Percentiles rank a stretch among this genome's conserved stretches.
These are phyloP conservation scores for Lyophyllum shimeji DNA, from an alignment of 768 basidiomycete genomes.

Conservation along the genomic window DNA sequence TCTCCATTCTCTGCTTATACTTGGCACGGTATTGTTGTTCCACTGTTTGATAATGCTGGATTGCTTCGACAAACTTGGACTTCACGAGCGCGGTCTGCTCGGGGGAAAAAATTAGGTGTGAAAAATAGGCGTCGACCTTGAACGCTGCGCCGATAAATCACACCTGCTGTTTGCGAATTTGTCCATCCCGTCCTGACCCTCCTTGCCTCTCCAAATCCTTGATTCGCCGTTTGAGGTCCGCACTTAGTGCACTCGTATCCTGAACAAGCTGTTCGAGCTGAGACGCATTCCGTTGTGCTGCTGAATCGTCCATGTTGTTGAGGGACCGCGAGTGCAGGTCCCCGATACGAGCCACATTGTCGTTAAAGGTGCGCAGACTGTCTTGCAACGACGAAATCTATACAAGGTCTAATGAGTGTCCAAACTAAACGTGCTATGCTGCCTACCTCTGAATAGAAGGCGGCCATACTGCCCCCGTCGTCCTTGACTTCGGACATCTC, in stretches of 20 bases:
- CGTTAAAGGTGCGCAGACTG: conserved; percentile 60
- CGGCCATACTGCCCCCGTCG: conserved; percentile 59
- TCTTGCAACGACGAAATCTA: conserved; percentile 82
- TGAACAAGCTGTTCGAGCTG: conserved; percentile 69
- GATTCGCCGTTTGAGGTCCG: conserved; percentile 68
- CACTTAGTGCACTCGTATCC: conserved; percentile 71
- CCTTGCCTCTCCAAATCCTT: conserved; percentile 70
- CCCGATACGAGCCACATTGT: conserved; percentile 66
- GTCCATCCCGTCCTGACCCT: conserved; percentile 64
- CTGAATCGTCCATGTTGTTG: conserved; percentile 72
- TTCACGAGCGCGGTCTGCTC: conserved; percentile 60
- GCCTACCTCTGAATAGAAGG: conserved; percentile 74
- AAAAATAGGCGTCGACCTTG: too few species aligned
- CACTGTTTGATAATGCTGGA: conserved; percentile 82
- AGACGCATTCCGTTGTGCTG: conserved; percentile 56
- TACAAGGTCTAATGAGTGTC: background rate
- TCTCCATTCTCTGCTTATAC: conserved; percentile 80
- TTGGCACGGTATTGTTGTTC: conserved; percentile 78
- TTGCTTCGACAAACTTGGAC: conserved; percentile 80
- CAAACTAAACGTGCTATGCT: background rate
- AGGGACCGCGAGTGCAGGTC: conserved; percentile 75
- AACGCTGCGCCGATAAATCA: conserved; percentile 4
- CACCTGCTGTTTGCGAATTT: conserved; percentile 80
- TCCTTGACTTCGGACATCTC: conserved; percentile 73
- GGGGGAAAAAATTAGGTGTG: conserved; percentile 1